Percentiles rank a stretch among this genome's conserved stretches.
Evolutionary conservation across 106 monocot species (phyloP).

Genomic region (Dioscorea zingiberensis): DNA sequence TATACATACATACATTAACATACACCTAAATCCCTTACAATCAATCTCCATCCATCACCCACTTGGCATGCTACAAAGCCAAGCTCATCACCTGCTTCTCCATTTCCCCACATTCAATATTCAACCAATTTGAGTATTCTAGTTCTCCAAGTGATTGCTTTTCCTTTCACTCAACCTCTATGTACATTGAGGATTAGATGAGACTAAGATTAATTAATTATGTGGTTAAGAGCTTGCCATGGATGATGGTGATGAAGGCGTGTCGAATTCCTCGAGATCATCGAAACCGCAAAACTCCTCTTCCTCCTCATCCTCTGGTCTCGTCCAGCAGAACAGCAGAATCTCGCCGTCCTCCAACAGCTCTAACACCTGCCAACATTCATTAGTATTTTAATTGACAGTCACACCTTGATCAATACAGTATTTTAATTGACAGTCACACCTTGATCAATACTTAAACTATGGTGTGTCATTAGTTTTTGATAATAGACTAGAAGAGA

Average conservation of each 20-base stretch:
- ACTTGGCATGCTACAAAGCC: background rate
- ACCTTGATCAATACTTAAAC: background rate
- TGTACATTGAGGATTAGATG: too few species aligned
- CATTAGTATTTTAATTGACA: background rate
- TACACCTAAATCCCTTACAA: too few species aligned
- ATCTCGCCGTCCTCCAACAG: conserved; percentile 42
- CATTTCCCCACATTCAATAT: too few species aligned
- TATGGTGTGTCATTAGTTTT: background rate
- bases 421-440: background rate
- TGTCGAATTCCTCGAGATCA: conserved; percentile 38
- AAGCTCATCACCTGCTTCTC: too few species aligned
- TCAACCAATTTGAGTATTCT: too few species aligned
- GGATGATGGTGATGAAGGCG: conserved; percentile 24
- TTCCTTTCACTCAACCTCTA: too few species aligned
- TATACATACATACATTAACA: too few species aligned
- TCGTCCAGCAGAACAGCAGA: conserved; percentile 36
- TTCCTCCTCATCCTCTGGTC: conserved; percentile 45
- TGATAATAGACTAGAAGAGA: background rate
- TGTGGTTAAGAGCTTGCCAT: background rate
- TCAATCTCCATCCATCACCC: too few species aligned
- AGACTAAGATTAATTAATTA: too few species aligned
- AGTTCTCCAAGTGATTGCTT: too few species aligned
- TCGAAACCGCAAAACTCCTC: conserved; percentile 50
- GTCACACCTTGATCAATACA: background rate
- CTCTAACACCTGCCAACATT: conserved; percentile 46